Evolutionary conservation across 2,329 filamentous ascomycete genomes (phyloP), one percentile per base, ranked within the genome.

Genomic region (Davidsoniella neocaledoniae): DNA sequence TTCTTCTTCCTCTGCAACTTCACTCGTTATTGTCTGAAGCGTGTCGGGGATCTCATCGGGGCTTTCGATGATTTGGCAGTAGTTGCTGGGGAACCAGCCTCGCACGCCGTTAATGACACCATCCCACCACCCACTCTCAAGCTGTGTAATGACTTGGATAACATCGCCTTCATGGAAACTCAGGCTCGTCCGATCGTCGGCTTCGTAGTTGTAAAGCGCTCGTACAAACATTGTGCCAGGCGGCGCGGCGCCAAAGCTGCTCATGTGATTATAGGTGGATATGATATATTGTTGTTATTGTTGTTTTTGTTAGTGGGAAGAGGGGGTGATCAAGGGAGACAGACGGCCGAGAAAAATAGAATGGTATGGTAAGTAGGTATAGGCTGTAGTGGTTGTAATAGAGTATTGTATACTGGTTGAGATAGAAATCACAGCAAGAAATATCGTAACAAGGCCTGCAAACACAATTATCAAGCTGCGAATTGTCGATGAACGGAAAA

Each of bases 111-210:
- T 91, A 63, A 98, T 94, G 50, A 98, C 86, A 45, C 91, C 91
- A 68, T 98, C 91, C 91, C 91, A 98, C 91, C 91, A 98, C 51
- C 91, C 91, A 60, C 88, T 96, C 65, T 98, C 91, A 51, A 96
- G 74, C 67, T 95, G 90, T 48, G 91, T 98, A 59, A 98, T 90
- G 58, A 98, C 91, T 68, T 96, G 90, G 59, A 98, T 98, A 57
- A 96, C 80, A 67, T 98, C 91, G 60, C 91, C 91, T 64, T 94
- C 84, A 59, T 86, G 86, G 66, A 98, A 98, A 67, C 88, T 96
- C 62, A 98, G 69, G 68, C 88, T 95, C 44, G 90, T 96, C 59
- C 86, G 81, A 66, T 98, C 91, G 68, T 98, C 90, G 60, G 91
- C 86, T 62, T 95, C 86, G 70, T 96, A 98, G 70, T 95, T 86